Evolutionary conservation across 805 yeast genomes (phyloP).

Genomic region (Jamesozyma jinghongensis): DNA sequence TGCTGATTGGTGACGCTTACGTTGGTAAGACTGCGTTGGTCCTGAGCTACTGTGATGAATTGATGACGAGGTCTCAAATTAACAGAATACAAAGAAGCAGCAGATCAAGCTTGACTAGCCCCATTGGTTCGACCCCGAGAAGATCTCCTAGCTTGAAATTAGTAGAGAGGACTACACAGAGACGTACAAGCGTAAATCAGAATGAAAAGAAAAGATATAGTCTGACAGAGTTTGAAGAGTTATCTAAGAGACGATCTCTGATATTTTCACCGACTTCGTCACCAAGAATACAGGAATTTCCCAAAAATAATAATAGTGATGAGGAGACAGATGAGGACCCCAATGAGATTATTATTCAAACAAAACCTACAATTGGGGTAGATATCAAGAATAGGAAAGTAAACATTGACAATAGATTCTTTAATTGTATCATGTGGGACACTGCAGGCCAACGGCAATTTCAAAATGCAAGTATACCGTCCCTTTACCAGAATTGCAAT

Average conservation of each 20-base stretch:
- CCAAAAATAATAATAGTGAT: slow-evolving; percentile 4
- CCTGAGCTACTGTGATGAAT: slow-evolving; percentile 34
- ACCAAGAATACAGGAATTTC: not conserved
- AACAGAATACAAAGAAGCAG: not conserved
- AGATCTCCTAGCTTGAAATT: slow-evolving; percentile 3
- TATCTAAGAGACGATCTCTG: slow-evolving; percentile 15
- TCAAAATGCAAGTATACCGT: slow-evolving; percentile 37
- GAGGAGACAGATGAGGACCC: slow-evolving; percentile 7
- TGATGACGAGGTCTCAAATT: slow-evolving; percentile 21
- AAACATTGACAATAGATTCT: slow-evolving; percentile 36
- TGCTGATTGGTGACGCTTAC: slow-evolving; percentile 39
- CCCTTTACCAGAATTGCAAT: slow-evolving; percentile 38
- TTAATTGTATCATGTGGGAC: slow-evolving; percentile 41
- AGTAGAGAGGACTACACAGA: not conserved
- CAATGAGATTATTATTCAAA: slow-evolving; percentile 27
- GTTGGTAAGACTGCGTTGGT: slow-evolving; percentile 43
- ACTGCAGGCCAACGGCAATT: slow-evolving; percentile 46
- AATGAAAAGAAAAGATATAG: slow-evolving; percentile 25
- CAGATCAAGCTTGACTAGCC: not conserved
- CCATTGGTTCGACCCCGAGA: not conserved
- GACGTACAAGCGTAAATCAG: not conserved
- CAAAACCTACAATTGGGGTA: slow-evolving; percentile 39
- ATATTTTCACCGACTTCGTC: not conserved
- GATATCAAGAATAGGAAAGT: slow-evolving; percentile 38
- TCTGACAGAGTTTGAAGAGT: slow-evolving; percentile 28